phyloP scores from a whole-genome alignment of 148 eudicot species.

The Suaeda aralocaspica region DNA sequence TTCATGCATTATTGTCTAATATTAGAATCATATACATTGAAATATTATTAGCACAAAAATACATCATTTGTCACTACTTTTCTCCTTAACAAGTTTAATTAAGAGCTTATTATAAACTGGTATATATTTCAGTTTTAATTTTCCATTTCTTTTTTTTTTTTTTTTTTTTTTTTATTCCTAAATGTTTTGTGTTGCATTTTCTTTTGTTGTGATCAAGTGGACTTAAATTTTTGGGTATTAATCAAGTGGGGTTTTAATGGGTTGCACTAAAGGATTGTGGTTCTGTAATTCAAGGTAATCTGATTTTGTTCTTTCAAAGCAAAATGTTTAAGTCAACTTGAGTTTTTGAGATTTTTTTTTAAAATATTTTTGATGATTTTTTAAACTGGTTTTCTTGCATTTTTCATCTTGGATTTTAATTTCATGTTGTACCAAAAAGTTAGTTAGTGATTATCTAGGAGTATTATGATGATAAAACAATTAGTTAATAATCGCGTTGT shows the following conservation, averaged over 20 bases:
- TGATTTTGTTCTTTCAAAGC: neutral
- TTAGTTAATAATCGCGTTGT: neutral
- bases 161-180: neutral
- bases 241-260: neutral
- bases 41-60: neutral
- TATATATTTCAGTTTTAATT: slow-evolving; percentile 9
- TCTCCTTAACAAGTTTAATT: neutral
- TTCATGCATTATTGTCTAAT: slow-evolving; percentile 2
- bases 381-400: too few species aligned
- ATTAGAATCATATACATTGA: neutral
- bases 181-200: neutral
- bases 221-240: neutral
- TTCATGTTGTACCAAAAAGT: neutral
- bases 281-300: slow-evolving; percentile 6
- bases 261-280: slow-evolving; percentile 13
- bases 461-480: neutral
- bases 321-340: neutral
- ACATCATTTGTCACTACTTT: slow-evolving; percentile 11
- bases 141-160: neutral
- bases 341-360: neutral
- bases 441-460: neutral
- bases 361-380: too few species aligned
- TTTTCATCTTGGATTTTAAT: neutral
- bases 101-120: slow-evolving; percentile 14
- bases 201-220: neutral